These are phyloP conservation scores for Mortierella sp. DNA, from an alignment of 371 early-diverging fungal species.

Conservation along the genomic window DNA sequence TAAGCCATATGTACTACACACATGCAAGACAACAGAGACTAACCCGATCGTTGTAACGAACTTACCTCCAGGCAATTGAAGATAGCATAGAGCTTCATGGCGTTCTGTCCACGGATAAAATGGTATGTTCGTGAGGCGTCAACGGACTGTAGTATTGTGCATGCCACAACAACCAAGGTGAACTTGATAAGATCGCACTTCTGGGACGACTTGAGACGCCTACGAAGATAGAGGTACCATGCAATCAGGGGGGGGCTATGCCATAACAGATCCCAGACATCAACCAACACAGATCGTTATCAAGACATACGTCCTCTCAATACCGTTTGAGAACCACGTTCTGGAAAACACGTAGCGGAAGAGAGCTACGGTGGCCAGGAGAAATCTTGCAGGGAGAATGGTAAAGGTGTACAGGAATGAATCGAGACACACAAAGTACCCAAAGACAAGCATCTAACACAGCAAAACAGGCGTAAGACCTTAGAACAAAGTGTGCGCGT, in stretches of 20 bases:
- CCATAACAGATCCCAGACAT: neutral
- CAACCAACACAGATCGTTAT: slow-evolving; percentile 8
- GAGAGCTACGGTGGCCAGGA: slow-evolving; percentile 70
- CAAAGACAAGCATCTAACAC: slow-evolving; percentile 77
- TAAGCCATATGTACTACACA: neutral
- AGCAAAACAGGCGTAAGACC: neutral
- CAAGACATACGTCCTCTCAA: slow-evolving; percentile 20
- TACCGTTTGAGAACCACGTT: slow-evolving; percentile 36
- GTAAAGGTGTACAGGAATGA: slow-evolving; percentile 94
- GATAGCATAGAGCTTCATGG: slow-evolving; percentile 96
- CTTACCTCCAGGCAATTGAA: slow-evolving; percentile 92
- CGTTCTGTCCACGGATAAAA: slow-evolving; percentile 93
- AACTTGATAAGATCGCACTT: slow-evolving; percentile 90
- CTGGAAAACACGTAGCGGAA: slow-evolving; percentile 54
- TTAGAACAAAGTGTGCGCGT: too few species aligned
- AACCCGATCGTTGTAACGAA: neutral
- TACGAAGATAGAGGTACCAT: neutral
- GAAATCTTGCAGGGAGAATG: slow-evolving; percentile 89
- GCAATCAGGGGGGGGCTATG: too few species aligned
- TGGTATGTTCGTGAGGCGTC: slow-evolving; percentile 95
- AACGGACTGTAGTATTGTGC: slow-evolving; percentile 76
- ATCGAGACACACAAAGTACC: slow-evolving; percentile 92
- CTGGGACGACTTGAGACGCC: slow-evolving; percentile 77
- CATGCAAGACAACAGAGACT: too few species aligned
- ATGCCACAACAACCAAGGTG: slow-evolving; percentile 75